Evolutionary conservation across 257 asterid genomes (phyloP).

Genomic region (Przewalskia tangutica): DNA sequence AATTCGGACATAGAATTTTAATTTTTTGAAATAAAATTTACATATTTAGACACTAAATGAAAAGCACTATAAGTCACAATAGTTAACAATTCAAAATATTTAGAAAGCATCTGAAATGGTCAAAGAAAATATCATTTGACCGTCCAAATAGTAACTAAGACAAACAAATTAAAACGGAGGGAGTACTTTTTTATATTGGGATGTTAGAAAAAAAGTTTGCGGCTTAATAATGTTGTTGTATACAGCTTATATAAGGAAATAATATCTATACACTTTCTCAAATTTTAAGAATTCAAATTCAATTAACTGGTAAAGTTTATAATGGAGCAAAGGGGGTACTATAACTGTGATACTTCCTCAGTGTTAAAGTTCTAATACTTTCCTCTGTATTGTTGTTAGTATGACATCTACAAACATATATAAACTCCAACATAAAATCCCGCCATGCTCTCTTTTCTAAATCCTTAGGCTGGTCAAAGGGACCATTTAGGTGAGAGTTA

Average conservation of each 20-base stretch:
- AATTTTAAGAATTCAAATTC: not conserved
- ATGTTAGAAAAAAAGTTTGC: too few relatives aligned
- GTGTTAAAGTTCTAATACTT: not conserved
- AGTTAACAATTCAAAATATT: too few relatives aligned
- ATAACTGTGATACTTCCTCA: not conserved
- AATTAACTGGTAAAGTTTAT: not conserved
- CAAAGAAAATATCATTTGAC: too few relatives aligned
- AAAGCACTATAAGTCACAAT: too few relatives aligned
- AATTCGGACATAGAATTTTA: too few relatives aligned
- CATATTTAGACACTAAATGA: too few relatives aligned
- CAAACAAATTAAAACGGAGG: too few relatives aligned
- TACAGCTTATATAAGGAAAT: not conserved
- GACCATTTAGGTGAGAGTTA: not conserved
- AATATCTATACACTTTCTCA: not conserved
- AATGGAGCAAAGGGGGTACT: not conserved
- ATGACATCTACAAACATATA: not conserved
- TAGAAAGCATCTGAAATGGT: too few relatives aligned
- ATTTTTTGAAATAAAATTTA: too few relatives aligned
- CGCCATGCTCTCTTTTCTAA: not conserved
- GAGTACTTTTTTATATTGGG: too few relatives aligned
- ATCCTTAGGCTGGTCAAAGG: not conserved
- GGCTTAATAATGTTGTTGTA: not conserved
- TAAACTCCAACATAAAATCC: not conserved
- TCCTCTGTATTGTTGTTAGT: not conserved
- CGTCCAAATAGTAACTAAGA: too few relatives aligned